phyloP scores from a whole-genome alignment of 345 rosid genomes.

The Pistacia atlantica region DNA sequence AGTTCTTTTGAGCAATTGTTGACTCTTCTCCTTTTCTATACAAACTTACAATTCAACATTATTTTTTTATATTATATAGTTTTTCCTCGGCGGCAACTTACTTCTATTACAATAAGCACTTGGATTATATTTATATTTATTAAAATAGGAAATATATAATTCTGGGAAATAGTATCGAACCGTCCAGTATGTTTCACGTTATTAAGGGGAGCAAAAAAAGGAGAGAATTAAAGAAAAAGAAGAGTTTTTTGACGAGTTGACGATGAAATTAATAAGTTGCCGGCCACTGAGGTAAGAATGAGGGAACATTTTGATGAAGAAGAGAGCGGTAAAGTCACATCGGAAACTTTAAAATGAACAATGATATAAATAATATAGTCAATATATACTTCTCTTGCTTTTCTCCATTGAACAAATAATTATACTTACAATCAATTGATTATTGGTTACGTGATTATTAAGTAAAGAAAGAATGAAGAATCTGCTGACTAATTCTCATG shows the following conservation, averaged over 20 bases:
- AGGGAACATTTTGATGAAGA: background rate
- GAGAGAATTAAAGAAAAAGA: no score
- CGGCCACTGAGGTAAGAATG: background rate
- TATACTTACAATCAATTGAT: background rate
- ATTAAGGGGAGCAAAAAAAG: no score
- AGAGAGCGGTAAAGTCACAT: background rate
- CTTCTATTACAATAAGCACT: background rate
- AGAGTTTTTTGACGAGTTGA: background rate
- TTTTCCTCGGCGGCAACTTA: background rate
- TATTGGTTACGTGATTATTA: background rate
- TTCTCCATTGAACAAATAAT: conserved; percentile 9
- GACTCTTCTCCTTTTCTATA: background rate
- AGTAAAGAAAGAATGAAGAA: background rate
- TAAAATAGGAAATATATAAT: no score
- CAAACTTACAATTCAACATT: background rate
- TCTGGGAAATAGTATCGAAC: no score
- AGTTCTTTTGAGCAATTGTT: conserved; percentile 16
- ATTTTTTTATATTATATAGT: no score
- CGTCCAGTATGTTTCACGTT: no score
- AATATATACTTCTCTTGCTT: background rate
- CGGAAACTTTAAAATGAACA: background rate
- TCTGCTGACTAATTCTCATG: background rate
- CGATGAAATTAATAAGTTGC: background rate
- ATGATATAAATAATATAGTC: background rate
- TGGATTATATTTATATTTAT: no score